phyloP scores from a whole-genome alignment of 2,329 filamentous ascomycete genomes.

The Claviceps sp. region DNA sequence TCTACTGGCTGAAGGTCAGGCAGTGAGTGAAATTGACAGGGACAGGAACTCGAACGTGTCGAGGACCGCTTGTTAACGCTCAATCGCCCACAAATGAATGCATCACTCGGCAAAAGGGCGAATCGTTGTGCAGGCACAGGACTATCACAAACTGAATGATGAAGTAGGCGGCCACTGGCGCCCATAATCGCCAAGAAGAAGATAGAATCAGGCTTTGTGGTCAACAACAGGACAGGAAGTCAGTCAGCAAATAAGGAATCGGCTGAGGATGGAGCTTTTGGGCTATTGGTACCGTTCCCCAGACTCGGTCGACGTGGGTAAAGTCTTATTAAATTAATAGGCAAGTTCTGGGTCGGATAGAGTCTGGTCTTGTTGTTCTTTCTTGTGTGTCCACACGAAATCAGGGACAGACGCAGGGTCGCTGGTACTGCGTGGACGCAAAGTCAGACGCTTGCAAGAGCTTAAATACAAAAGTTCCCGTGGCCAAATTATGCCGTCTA shows the following conservation, averaged over 20 bases:
- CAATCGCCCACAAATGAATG: slow-evolving; percentile 21
- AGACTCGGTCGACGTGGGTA: slow-evolving; percentile 11
- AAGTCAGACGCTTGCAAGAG: slow-evolving; percentile 22
- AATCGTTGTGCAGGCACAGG: slow-evolving; percentile 18
- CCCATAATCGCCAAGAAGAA: slow-evolving; percentile 23
- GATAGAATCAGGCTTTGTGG: slow-evolving; percentile 10
- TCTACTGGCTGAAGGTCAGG: slow-evolving; percentile 21
- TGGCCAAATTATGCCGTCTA: slow-evolving; percentile 22
- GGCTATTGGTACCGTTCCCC: slow-evolving; percentile 10
- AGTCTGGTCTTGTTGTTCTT: neutral
- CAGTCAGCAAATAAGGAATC: slow-evolving; percentile 4
- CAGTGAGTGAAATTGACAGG: slow-evolving; percentile 23
- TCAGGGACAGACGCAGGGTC: neutral
- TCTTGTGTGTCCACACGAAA: slow-evolving; percentile 1
- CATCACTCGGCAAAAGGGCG: slow-evolving; percentile 23
- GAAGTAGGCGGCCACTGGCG: slow-evolving; percentile 19
- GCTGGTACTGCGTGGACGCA: slow-evolving; percentile 12
- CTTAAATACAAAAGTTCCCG: slow-evolving; percentile 27
- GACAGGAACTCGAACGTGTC: slow-evolving; percentile 25
- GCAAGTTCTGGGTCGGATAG: slow-evolving; percentile 6
- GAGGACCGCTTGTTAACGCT: slow-evolving; percentile 23
- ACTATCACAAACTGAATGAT: slow-evolving; percentile 18
- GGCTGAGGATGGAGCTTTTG: neutral
- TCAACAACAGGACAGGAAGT: slow-evolving; percentile 8
- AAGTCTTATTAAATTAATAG: slow-evolving; percentile 7